Conservation (phyloP, 2,329 filamentous ascomycete species). For the Aspergillus aculeatinus region DNA sequence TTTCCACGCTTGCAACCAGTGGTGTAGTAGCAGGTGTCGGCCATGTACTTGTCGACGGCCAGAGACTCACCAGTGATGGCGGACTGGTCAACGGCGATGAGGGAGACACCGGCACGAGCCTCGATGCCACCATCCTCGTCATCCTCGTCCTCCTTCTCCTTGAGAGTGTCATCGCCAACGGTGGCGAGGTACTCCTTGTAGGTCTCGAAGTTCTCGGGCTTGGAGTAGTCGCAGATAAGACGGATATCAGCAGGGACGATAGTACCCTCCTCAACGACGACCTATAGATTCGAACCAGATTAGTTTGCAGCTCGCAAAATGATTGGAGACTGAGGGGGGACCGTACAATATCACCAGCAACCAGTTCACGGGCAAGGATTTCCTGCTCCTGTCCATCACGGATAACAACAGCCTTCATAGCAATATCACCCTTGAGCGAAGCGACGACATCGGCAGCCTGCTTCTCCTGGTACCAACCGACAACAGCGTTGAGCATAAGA, state of each 20-base stretch:
- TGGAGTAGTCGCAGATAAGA: slow-evolving; percentile 71
- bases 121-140: slow-evolving; percentile 55
- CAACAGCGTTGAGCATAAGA: slow-evolving; percentile 70
- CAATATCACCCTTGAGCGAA: slow-evolving; percentile 73
- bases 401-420: slow-evolving; percentile 68
- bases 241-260: slow-evolving; percentile 69
- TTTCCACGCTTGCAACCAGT: slow-evolving; percentile 80
- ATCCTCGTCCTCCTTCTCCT: slow-evolving; percentile 58
- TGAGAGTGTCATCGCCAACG: slow-evolving; percentile 60
- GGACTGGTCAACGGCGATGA: slow-evolving; percentile 74
- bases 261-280: slow-evolving; percentile 70
- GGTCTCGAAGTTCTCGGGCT: slow-evolving; percentile 65
- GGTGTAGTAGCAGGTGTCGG: slow-evolving; percentile 73
- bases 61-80: slow-evolving; percentile 80
- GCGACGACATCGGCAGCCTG: slow-evolving; percentile 76
- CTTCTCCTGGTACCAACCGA: slow-evolving; percentile 81
- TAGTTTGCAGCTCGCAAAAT: neutral
- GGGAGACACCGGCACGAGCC: slow-evolving; percentile 61
- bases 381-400: slow-evolving; percentile 67
- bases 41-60: slow-evolving; percentile 63
- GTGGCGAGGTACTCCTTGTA: slow-evolving; percentile 65
- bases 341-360: slow-evolving; percentile 72
- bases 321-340: neutral
- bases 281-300: slow-evolving; percentile 35
- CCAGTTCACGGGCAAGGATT: slow-evolving; percentile 70